phyloP scores from a whole-genome alignment of 108 stramenopile genomes.

The Nitzschia inconspicua region DNA sequence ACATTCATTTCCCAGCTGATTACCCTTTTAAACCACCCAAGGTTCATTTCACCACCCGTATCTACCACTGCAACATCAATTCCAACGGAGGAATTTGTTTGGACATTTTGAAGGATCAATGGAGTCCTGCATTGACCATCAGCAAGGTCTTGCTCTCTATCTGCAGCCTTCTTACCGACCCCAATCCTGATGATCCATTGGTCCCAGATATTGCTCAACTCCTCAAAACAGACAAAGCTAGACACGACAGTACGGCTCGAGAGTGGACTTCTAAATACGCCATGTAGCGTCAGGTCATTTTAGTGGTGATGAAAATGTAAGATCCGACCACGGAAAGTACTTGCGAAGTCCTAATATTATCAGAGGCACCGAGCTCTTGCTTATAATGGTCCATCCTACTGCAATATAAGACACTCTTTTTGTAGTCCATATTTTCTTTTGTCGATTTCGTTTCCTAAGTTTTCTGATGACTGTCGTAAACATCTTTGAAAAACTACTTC shows the following conservation, averaged over 20 bases:
- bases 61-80: conserved; percentile 99
- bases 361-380: too few relatives aligned
- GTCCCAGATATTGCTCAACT: conserved; percentile 97
- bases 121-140: conserved; percentile 99
- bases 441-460: too few relatives aligned
- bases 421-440: too few relatives aligned
- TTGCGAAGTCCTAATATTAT: too few relatives aligned
- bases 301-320: too few relatives aligned
- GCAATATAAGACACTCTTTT: too few relatives aligned
- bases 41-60: conserved; percentile 96
- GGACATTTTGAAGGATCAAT: conserved; percentile 99
- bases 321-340: too few relatives aligned
- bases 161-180: conserved; percentile 96
- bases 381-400: too few relatives aligned
- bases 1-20: conserved; percentile 96
- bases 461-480: too few relatives aligned
- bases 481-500: too few relatives aligned
- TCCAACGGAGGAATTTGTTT: conserved; percentile 98
- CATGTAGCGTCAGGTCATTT: too few relatives aligned
- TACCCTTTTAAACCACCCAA: conserved; percentile 98
- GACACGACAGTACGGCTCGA: conserved; percentile 90
- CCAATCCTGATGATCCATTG: conserved; percentile 98
- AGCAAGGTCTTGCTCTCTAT: conserved; percentile 98
- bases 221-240: conserved; percentile 79
- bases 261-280: conserved; percentile 96